phyloP scores from a whole-genome alignment of 192 early-diverging fungal genomes.

The Fimicolochytrium jonesii region DNA sequence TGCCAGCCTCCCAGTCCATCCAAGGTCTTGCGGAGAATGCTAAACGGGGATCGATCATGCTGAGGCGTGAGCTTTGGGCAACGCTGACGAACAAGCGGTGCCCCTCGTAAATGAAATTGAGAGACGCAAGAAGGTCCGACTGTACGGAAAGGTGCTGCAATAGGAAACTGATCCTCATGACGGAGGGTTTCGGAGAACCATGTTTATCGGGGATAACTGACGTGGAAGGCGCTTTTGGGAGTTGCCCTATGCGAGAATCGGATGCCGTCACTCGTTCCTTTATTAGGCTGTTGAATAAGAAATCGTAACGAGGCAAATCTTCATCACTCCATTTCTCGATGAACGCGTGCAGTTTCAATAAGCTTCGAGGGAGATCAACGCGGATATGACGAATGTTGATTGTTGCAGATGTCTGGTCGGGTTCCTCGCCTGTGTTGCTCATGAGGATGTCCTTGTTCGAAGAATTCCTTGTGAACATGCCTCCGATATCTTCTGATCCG shows the following conservation, averaged over 20 bases:
- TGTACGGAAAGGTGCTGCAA: constrained; percentile 52
- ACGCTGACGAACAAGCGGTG: constrained; percentile 50
- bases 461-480: no score
- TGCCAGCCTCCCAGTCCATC: constrained; percentile 40
- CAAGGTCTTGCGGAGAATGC: constrained; percentile 12
- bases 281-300: constrained; percentile 65
- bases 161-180: constrained; percentile 37
- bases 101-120: constrained; percentile 56
- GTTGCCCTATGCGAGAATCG: no score
- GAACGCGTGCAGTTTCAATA: constrained; percentile 70
- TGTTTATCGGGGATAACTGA: no score
- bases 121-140: constrained; percentile 61
- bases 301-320: constrained; percentile 50
- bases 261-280: constrained; percentile 39
- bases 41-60: no score
- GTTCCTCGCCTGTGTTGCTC: neutral
- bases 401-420: neutral
- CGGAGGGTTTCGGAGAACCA: no score
- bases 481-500: no score
- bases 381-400: neutral
- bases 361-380: constrained; percentile 44
- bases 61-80: constrained; percentile 26
- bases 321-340: constrained; percentile 74
- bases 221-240: no score
- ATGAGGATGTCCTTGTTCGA: no score